Evolutionary conservation across 257 asterid species (phyloP).

Genomic region (Nicotiana paniculata): DNA sequence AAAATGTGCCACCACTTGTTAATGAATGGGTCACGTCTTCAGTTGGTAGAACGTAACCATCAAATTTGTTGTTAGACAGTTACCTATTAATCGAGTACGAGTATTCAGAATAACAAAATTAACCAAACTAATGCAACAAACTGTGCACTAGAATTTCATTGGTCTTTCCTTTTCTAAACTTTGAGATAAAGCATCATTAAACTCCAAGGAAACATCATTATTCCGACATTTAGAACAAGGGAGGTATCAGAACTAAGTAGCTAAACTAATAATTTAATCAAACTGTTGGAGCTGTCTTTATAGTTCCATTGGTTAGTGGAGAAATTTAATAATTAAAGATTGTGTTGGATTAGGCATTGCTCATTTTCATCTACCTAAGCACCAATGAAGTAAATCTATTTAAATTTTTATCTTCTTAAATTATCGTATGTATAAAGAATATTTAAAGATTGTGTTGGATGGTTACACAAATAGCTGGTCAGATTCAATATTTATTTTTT

Average conservation of each 20-base stretch:
- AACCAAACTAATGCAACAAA: constrained; percentile 2
- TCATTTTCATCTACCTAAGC: background rate
- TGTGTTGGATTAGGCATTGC: background rate
- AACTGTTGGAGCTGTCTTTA: background rate
- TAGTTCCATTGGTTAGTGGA: background rate
- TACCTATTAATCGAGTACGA: background rate
- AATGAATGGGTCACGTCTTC: background rate
- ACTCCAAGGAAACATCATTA: background rate
- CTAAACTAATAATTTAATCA: no score
- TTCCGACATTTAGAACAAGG: background rate
- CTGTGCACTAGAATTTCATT: background rate
- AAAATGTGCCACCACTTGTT: background rate
- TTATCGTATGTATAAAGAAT: no score
- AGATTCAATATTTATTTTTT: no score
- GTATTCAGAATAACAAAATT: background rate
- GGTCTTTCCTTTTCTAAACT: background rate
- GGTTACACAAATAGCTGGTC: no score
- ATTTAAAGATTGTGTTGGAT: no score
- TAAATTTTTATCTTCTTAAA: no score
- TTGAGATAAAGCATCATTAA: constrained; percentile 7
- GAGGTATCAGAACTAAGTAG: background rate
- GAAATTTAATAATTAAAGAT: background rate
- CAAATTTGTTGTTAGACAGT: constrained; percentile 1
- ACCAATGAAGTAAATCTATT: no score
- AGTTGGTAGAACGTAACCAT: constrained; percentile 1